phyloP scores from a whole-genome alignment of 2,329 filamentous ascomycete species.

The Alternaria ventricosa region DNA sequence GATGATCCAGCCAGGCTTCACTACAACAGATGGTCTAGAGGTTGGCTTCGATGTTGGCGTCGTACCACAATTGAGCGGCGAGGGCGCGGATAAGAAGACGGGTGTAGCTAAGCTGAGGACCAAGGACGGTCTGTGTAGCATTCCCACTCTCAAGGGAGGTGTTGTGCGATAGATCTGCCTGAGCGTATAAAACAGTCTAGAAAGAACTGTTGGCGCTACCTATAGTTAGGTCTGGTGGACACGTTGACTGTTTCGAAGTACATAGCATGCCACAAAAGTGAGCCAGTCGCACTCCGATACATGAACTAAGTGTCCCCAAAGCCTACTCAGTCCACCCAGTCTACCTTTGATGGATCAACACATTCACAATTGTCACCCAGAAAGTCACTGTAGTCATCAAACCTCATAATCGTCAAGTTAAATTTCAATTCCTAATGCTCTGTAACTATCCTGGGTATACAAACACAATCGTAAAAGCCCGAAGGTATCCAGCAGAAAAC shows the following conservation, averaged over 20 bases:
- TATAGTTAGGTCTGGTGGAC: neutral
- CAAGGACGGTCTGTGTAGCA: slow-evolving; percentile 81
- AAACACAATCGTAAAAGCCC: slow-evolving; percentile 6
- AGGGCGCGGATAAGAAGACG: slow-evolving; percentile 64
- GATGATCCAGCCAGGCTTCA: slow-evolving; percentile 94
- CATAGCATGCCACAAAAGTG: neutral
- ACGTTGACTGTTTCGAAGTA: neutral
- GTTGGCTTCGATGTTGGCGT: slow-evolving; percentile 84
- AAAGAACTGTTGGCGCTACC: neutral
- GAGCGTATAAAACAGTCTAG: neutral
- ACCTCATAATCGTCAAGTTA: neutral
- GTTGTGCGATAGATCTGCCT: slow-evolving; percentile 71
- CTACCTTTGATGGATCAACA: neutral
- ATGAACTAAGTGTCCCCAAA: neutral
- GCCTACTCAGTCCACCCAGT: neutral
- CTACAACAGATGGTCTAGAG: slow-evolving; percentile 79
- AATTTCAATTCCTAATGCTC: slow-evolving; percentile 11
- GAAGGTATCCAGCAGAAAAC: slow-evolving; percentile 1
- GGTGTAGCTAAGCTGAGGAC: slow-evolving; percentile 72
- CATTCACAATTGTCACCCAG: neutral
- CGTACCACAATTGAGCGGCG: slow-evolving; percentile 78
- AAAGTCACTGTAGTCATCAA: neutral
- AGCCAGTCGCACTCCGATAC: neutral
- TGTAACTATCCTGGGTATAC: slow-evolving; percentile 14
- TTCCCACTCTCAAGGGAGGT: slow-evolving; percentile 79